Percentiles rank a stretch among this genome's conserved stretches.
phyloP scores from a whole-genome alignment of 1,284 basidiomycete genomes.

The Coniferiporia weirii region DNA sequence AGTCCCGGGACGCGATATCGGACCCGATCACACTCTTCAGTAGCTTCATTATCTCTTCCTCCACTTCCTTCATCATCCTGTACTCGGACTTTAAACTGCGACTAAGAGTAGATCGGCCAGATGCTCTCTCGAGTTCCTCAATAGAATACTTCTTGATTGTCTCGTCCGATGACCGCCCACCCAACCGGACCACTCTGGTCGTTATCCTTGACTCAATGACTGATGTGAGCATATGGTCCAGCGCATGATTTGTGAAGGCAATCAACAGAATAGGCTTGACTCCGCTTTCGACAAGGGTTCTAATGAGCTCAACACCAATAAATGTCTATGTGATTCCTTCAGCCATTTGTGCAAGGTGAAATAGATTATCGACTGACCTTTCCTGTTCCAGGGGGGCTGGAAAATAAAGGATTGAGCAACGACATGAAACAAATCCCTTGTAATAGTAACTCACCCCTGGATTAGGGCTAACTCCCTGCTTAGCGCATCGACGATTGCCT shows the following conservation, averaged over 20 bases:
- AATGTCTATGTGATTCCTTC: slow-evolving; percentile 41
- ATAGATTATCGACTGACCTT: slow-evolving; percentile 39
- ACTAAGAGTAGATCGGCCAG: slow-evolving; percentile 39
- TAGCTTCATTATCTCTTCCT: slow-evolving; percentile 40
- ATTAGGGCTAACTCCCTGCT: slow-evolving; percentile 58
- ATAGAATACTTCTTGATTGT: slow-evolving; percentile 52
- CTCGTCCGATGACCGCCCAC: slow-evolving; percentile 55
- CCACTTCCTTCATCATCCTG: slow-evolving; percentile 38
- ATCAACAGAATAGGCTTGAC: slow-evolving; percentile 59
- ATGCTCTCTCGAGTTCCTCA: slow-evolving; percentile 46
- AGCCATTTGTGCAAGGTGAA: slow-evolving; percentile 1
- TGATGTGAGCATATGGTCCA: slow-evolving; percentile 62
- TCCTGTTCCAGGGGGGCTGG: slow-evolving; percentile 70
- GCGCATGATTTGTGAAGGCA: slow-evolving; percentile 71
- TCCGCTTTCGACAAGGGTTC: slow-evolving; percentile 50
- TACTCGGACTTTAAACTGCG: slow-evolving; percentile 30
- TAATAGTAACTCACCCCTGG: slow-evolving; percentile 50
- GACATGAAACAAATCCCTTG: neutral
- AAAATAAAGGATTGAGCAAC: neutral
- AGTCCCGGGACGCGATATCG: slow-evolving; percentile 9
- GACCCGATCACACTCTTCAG: slow-evolving; percentile 38
- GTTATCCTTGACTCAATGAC: slow-evolving; percentile 61
- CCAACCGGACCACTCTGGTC: slow-evolving; percentile 55
- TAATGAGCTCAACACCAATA: slow-evolving; percentile 60
- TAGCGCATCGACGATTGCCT: slow-evolving; percentile 58